Conservation (phyloP, 176 grass and related monocot species). For the Tuctoria greenei region DNA sequence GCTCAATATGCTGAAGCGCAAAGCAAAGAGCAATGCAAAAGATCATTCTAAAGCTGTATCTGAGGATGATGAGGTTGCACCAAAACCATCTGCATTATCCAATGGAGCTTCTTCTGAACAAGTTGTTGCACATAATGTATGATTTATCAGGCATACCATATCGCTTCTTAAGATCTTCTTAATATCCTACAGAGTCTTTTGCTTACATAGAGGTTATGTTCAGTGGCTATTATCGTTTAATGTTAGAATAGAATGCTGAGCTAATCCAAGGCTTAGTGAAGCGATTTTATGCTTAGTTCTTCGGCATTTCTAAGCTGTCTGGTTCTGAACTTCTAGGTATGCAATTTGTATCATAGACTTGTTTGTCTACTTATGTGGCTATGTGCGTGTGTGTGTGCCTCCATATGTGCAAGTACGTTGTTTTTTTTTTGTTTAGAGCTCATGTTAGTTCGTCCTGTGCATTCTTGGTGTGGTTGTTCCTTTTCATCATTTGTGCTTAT, state of each 20-base stretch:
- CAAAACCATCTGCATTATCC: conserved; percentile 37
- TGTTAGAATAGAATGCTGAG: conserved; percentile 10
- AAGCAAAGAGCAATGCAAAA: conserved; percentile 85
- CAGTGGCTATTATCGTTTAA: background rate
- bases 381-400: background rate
- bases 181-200: conserved; percentile 7
- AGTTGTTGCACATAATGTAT: conserved; percentile 57
- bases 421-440: conserved; percentile 19
- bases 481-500: conserved; percentile 17
- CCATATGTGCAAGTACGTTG: background rate
- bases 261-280: background rate
- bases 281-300: conserved; percentile 20
- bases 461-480: conserved; percentile 12
- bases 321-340: conserved; percentile 9
- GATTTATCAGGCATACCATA: conserved; percentile 7
- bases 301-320: conserved; percentile 6
- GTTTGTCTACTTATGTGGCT: conserved; percentile 19
- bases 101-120: conserved; percentile 62
- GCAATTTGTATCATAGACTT: background rate
- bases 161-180: background rate
- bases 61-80: conserved; percentile 67
- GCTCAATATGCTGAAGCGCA: conserved; percentile 89
- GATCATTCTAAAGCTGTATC: conserved; percentile 81
- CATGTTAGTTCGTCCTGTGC: background rate
- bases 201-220: background rate